Conservation (phyloP, 106 monocot genomes). For the Dioscorea dumetorum region DNA sequence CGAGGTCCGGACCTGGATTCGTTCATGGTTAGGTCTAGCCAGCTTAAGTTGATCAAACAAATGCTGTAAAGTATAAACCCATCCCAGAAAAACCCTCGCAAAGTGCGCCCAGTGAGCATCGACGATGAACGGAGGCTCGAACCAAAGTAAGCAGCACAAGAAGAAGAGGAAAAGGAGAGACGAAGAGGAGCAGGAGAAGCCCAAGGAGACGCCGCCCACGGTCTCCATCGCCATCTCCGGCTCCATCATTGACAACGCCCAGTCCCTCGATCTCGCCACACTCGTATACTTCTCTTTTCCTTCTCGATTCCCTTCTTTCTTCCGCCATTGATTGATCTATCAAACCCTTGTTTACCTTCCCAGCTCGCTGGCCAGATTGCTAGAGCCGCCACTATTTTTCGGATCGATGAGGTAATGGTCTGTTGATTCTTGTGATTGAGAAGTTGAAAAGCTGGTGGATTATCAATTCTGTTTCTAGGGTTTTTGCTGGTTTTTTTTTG, state of each 20-base stretch:
- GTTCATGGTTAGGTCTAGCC: no score
- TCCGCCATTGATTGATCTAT: neutral
- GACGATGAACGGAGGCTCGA: no score
- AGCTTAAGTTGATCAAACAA: no score
- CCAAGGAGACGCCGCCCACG: conserved; percentile 14
- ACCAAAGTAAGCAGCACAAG: conserved; percentile 8
- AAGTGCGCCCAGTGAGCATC: no score
- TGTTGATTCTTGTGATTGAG: neutral
- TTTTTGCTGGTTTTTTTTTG: neutral
- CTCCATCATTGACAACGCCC: conserved; percentile 92
- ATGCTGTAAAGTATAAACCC: no score
- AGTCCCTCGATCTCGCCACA: conserved; percentile 93
- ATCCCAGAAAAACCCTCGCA: no score
- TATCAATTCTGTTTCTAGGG: no score
- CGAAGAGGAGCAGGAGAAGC: conserved; percentile 9
- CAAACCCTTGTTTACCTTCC: neutral
- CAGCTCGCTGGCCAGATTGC: conserved; percentile 95
- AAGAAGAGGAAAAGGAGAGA: conserved; percentile 11
- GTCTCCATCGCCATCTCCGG: conserved; percentile 88
- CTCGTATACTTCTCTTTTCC: conserved; percentile 26
- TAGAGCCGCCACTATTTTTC: conserved; percentile 82
- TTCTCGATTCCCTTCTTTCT: neutral
- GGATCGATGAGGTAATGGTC: conserved; percentile 69
- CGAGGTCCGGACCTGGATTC: no score
- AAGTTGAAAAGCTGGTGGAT: neutral